These are phyloP conservation scores for Ganoderma leucocontextum DNA, from an alignment of 1,284 basidiomycete species.

Conservation along the genomic window DNA sequence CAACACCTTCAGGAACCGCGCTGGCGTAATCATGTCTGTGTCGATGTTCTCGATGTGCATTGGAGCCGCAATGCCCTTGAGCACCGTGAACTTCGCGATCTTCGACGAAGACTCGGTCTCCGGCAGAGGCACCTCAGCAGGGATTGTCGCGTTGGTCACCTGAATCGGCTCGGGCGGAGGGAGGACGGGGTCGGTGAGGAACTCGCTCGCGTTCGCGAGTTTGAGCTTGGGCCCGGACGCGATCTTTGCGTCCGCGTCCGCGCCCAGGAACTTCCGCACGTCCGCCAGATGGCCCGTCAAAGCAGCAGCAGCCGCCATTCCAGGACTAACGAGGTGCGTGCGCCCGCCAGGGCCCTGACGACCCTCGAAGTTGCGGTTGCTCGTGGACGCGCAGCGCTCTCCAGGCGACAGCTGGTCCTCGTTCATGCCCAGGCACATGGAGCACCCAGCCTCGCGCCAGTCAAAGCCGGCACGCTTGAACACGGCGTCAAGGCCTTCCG, in stretches of 20 bases:
- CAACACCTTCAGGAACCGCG: slow-evolving; percentile 95
- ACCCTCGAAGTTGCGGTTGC: slow-evolving; percentile 97
- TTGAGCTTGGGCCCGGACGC: slow-evolving; percentile 67
- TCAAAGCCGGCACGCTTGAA: slow-evolving; percentile 97
- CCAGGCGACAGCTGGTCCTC: slow-evolving; percentile 91
- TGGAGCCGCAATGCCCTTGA: slow-evolving; percentile 91
- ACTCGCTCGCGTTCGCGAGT: slow-evolving; percentile 74
- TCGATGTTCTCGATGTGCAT: slow-evolving; percentile 93
- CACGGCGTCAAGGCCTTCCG: slow-evolving; percentile 89
- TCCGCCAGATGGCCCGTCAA: slow-evolving; percentile 90
- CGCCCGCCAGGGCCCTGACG: slow-evolving; percentile 92
- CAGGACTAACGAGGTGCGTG: slow-evolving; percentile 93
- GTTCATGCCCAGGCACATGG: slow-evolving; percentile 99
- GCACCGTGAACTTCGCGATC: slow-evolving; percentile 79
- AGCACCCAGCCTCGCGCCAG: slow-evolving; percentile 97
- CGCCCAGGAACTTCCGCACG: slow-evolving; percentile 82
- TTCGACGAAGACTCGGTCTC: slow-evolving; percentile 64
- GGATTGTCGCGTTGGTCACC: slow-evolving; percentile 40
- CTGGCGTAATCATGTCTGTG: slow-evolving; percentile 98
- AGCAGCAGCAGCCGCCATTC: slow-evolving; percentile 96
- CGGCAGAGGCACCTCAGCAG: slow-evolving; percentile 53
- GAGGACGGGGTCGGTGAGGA: slow-evolving; percentile 77
- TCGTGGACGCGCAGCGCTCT: slow-evolving; percentile 95
- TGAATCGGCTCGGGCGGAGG: slow-evolving; percentile 68
- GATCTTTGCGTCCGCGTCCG: slow-evolving; percentile 52